Conservation (phyloP, 2,329 filamentous ascomycete genomes). For the Paramyrothecium roridum region DNA sequence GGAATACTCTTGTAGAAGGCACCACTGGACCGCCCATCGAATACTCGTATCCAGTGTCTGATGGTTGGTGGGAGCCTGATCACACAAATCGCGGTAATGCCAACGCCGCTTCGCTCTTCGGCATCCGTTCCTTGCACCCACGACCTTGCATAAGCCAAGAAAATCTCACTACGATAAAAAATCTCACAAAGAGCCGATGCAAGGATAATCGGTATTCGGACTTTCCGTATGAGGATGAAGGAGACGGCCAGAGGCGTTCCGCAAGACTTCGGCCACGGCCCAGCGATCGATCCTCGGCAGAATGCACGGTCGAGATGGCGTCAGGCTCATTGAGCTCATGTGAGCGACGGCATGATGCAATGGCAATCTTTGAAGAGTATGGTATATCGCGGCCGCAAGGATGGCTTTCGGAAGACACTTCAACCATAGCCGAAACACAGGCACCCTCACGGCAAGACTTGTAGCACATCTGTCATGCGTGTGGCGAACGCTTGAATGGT, state of each 20-base stretch:
- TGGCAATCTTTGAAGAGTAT: slow-evolving; percentile 44
- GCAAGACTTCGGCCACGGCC: background rate
- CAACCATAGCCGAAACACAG: slow-evolving; percentile 6
- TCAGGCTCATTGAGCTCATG: slow-evolving; percentile 27
- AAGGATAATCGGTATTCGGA: too few relatives aligned
- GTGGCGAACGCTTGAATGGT: slow-evolving; percentile 36
- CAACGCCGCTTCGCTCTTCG: background rate
- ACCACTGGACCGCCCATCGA: slow-evolving; percentile 12
- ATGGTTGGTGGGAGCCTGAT: slow-evolving; percentile 8
- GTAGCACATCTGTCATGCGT: slow-evolving; percentile 46
- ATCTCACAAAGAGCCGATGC: background rate
- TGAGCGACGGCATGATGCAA: slow-evolving; percentile 36
- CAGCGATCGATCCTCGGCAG: slow-evolving; percentile 2
- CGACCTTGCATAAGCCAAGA: background rate
- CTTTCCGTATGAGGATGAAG: background rate
- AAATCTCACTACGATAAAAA: background rate
- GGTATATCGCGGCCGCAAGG: slow-evolving; percentile 41
- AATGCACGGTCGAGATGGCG: slow-evolving; percentile 7
- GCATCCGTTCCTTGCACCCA: background rate
- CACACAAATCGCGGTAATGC: background rate
- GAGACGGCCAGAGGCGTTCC: too few relatives aligned
- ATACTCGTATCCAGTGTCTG: slow-evolving; percentile 14
- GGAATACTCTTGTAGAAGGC: slow-evolving; percentile 16
- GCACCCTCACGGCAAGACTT: slow-evolving; percentile 17
- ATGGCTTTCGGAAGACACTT: slow-evolving; percentile 41